Percentiles rank a stretch among this genome's conserved stretches.
phyloP scores from a whole-genome alignment of 2,329 filamentous ascomycete species.

The Huntiella savannae region DNA sequence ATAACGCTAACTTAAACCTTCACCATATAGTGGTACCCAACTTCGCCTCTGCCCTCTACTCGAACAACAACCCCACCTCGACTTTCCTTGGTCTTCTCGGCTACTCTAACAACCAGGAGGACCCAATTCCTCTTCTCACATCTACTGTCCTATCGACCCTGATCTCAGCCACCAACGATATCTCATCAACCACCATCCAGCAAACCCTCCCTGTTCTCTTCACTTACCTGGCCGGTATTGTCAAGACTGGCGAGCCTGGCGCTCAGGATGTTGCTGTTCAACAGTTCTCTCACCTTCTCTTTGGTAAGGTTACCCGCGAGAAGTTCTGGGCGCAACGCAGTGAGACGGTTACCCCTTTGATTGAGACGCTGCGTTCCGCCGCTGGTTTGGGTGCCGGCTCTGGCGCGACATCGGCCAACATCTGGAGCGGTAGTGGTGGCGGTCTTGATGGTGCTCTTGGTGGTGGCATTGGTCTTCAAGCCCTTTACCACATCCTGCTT shows the following conservation, averaged over 20 bases:
- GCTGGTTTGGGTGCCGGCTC: constrained; percentile 52
- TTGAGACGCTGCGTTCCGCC: constrained; percentile 65
- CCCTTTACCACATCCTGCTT: constrained; percentile 83
- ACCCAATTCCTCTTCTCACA: constrained; percentile 74
- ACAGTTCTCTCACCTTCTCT: constrained; percentile 69
- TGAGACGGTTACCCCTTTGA: constrained; percentile 64
- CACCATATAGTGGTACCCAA: constrained; percentile 53
- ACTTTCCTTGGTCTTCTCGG: constrained; percentile 68
- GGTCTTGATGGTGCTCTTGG: constrained; percentile 46
- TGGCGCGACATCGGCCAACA: constrained; percentile 32
- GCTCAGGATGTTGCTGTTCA: constrained; percentile 92
- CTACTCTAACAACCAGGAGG: constrained; percentile 53
- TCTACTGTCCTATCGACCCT: constrained; percentile 72
- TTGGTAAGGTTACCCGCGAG: constrained; percentile 52
- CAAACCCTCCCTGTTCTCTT: constrained; percentile 67
- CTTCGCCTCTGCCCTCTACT: constrained; percentile 57
- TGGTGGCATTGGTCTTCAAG: constrained; percentile 75
- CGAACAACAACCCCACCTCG: constrained; percentile 59
- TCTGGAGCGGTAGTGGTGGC: constrained; percentile 45
- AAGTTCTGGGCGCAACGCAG: constrained; percentile 83
- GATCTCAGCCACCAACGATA: constrained; percentile 47
- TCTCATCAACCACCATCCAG: constrained; percentile 45
- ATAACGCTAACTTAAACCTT: not conserved
- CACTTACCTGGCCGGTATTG: constrained; percentile 66
- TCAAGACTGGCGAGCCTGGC: constrained; percentile 70